Percentiles rank a stretch among this genome's conserved stretches.
Evolutionary conservation across 108 stramenopile genomes (phyloP).

Genomic region (Schizochytrium sp.): DNA sequence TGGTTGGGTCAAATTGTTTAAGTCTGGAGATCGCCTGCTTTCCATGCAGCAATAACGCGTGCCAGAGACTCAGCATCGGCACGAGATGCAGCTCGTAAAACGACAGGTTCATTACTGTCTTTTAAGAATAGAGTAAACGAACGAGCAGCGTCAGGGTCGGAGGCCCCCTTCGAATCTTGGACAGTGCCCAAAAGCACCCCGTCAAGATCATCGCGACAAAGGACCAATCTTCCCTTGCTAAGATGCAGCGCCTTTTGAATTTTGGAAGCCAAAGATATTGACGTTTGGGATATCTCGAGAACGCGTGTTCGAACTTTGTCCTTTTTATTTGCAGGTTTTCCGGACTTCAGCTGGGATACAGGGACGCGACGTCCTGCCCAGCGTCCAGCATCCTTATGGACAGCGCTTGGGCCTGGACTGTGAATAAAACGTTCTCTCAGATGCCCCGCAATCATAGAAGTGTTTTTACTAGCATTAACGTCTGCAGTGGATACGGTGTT

Average conservation of each 20-base stretch:
- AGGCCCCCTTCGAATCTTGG: background rate
- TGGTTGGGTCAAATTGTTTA: background rate
- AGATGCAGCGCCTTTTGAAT: constrained; percentile 11
- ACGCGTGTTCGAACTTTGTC: constrained; percentile 9
- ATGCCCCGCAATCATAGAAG: too few relatives aligned
- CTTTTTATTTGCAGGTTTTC: background rate
- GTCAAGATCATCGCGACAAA: background rate
- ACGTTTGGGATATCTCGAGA: background rate
- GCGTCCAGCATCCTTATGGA: background rate
- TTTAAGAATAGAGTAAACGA: background rate
- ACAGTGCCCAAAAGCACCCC: background rate
- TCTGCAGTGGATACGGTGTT: too few relatives aligned
- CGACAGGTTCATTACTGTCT: background rate
- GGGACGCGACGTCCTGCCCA: background rate
- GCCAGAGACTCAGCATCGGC: background rate
- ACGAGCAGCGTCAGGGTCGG: background rate
- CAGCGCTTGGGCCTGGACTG: constrained; percentile 5
- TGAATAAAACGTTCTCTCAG: background rate
- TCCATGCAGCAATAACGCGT: constrained; percentile 21
- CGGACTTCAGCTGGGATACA: background rate
- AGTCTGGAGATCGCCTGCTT: background rate
- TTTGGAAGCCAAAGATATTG: constrained; percentile 5
- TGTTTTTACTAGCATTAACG: too few relatives aligned
- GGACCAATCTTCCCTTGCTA: constrained; percentile 22
- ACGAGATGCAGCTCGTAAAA: background rate